phyloP scores from a whole-genome alignment of 495 filamentous ascomycete species.

The Sporormia fimetaria region DNA sequence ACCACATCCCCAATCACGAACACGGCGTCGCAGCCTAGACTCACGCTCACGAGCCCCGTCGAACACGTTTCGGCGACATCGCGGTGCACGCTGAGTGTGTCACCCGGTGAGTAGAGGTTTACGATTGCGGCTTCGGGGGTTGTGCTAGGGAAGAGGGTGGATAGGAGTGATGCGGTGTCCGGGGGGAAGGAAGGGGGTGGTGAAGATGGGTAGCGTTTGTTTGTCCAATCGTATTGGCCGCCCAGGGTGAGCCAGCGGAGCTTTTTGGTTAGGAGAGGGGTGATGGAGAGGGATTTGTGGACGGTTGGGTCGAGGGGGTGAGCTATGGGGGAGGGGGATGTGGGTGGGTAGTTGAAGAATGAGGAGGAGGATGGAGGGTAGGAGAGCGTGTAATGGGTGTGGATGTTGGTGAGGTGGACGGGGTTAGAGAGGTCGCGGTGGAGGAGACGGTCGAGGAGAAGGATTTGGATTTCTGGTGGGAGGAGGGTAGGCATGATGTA shows the following conservation, averaged over 20 bases:
- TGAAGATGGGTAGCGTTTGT: constrained; percentile 56
- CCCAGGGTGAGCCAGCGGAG: constrained; percentile 90
- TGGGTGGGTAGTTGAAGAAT: constrained; percentile 40
- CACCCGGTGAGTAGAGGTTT: constrained; percentile 79
- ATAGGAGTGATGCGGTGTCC: constrained; percentile 56
- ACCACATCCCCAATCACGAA: constrained; percentile 56
- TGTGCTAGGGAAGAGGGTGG: constrained; percentile 56
- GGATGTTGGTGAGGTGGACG: constrained; percentile 71
- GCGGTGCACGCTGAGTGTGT: constrained; percentile 77
- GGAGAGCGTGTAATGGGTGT: constrained; percentile 66
- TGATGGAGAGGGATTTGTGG: constrained; percentile 58
- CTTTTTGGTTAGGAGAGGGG: constrained; percentile 57
- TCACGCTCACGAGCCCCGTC: constrained; percentile 67
- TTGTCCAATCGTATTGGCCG: constrained; percentile 90
- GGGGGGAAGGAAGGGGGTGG: constrained; percentile 57
- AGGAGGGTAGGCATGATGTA: constrained; percentile 62
- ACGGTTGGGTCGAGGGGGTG: constrained; percentile 51
- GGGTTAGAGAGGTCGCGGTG: constrained; percentile 71
- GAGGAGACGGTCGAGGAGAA: constrained; percentile 55
- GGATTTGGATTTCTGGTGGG: constrained; percentile 53
- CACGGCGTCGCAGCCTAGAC: constrained; percentile 76
- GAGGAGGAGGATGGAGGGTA: constrained; percentile 42
- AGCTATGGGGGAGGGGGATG: constrained; percentile 24
- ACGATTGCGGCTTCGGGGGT: constrained; percentile 68
- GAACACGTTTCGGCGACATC: constrained; percentile 77